phyloP scores from a whole-genome alignment of 139 green algal genomes.

The Tetraselmis chui region DNA sequence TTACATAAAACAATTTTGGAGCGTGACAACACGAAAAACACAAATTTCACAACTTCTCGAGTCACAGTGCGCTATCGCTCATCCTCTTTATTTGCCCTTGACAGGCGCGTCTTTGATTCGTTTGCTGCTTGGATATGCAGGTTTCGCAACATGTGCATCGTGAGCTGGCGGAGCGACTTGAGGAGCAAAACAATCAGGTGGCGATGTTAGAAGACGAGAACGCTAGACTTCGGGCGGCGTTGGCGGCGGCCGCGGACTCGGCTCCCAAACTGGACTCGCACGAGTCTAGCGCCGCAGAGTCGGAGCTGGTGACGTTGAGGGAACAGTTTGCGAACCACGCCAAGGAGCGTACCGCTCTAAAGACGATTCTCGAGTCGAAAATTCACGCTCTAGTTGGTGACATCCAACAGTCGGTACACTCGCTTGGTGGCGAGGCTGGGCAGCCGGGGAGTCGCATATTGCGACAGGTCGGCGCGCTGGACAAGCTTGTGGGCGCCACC shows the following conservation, averaged over 20 bases:
- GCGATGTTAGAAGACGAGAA: slow-evolving; percentile 23
- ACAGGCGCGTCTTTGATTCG: too few relatives aligned
- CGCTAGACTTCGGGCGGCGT: slow-evolving; percentile 16
- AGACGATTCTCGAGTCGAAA: slow-evolving; percentile 73
- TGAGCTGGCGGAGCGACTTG: slow-evolving; percentile 12
- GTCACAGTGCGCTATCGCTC: too few relatives aligned
- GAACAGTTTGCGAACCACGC: slow-evolving; percentile 26
- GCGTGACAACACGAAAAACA: too few relatives aligned
- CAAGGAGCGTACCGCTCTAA: slow-evolving; percentile 63
- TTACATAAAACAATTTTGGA: too few relatives aligned
- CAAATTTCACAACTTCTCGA: too few relatives aligned
- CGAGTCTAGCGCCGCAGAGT: not conserved
- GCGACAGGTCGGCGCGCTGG: slow-evolving; percentile 28
- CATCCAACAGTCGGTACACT: slow-evolving; percentile 29
- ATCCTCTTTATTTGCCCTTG: too few relatives aligned
- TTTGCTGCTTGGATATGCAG: too few relatives aligned
- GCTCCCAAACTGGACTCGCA: not conserved
- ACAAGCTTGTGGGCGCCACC: slow-evolving; percentile 45
- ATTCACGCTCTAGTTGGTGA: slow-evolving; percentile 50
- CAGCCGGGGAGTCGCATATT: slow-evolving; percentile 4
- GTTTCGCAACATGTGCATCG: not conserved
- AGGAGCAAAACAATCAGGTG: slow-evolving; percentile 9
- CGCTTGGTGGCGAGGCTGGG: slow-evolving; percentile 23
- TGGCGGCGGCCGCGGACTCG: not conserved
- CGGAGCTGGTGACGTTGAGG: slow-evolving; percentile 20